Base-by-base conservation (phyloP, 345 rosid species). In the Rhodamnia rubescens region DNA sequence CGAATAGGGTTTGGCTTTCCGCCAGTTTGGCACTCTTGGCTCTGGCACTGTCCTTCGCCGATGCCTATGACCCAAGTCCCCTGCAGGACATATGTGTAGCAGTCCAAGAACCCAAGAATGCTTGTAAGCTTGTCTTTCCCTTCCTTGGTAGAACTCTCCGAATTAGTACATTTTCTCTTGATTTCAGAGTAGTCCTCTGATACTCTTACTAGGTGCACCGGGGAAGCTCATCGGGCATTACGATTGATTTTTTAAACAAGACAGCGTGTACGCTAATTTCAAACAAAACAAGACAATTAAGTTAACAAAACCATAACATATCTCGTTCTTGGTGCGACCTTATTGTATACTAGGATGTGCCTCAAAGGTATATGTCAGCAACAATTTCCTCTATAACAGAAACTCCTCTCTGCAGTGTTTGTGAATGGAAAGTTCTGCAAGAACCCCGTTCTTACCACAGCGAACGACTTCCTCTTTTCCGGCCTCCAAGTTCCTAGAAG, bases 61-160 rank as follows among this genome's bases (percentile, higher is more conserved):
- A 83, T 3, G 88, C 91, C 47, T 86, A 61, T 27, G 89, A 89
- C 75, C 91, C 89, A 1, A 53, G 58, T 42, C 87, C 91, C 61
- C 88, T 89, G 55, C 91, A 89, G 50, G 88, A 89, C 69, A 86
- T 87, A 83, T 89, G 91, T 49, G 89, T 89, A 6, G 91, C 85
- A 42, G 64, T 80, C 29, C 1, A 86, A 27, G 88, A 89, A 61
- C 82, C 85, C 18, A 3, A 27, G 0, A n/a, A 85, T 27, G 87
- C 55, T 15, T 82, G 89, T 87, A 44, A 32, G 24, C 53, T 78
- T 40, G 40, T 26, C 4, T 61, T 82, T 7, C 44, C 51, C 55
- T n/a, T 57, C 14, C 4, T 21, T 56, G 75, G 75, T 5, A 32
- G 12, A 32, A 32, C 44, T 27, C 1, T 16, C 6, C 44, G 44